phyloP scores from a whole-genome alignment of 2,329 filamentous ascomycete species.

The Claviceps sp. region DNA sequence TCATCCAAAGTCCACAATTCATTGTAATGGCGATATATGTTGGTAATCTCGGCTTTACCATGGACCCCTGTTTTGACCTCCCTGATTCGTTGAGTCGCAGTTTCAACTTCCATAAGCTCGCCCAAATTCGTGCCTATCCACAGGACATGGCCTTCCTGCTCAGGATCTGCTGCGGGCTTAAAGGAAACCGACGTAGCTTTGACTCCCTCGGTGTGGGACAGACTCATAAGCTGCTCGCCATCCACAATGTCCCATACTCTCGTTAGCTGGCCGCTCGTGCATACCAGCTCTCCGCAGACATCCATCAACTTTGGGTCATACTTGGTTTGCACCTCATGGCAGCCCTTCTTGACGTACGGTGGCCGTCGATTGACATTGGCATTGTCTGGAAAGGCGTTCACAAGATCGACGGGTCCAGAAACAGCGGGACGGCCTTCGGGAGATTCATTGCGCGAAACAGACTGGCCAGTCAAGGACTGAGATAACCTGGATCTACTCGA shows the following conservation, averaged over 20 bases:
- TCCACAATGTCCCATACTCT: conserved; percentile 77
- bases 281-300: conserved; percentile 76
- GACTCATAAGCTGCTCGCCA: conserved; percentile 66
- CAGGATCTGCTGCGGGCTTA: conserved; percentile 64
- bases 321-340: conserved; percentile 66
- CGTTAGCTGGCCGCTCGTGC: conserved; percentile 75
- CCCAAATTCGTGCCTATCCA: conserved; percentile 88
- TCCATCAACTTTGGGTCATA: conserved; percentile 81
- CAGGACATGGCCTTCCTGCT: conserved; percentile 66
- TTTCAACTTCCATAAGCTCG: conserved; percentile 80
- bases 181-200: conserved; percentile 74
- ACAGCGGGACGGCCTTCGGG: conserved; percentile 13
- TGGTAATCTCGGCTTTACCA: conserved; percentile 63
- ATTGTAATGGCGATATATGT: conserved; percentile 73
- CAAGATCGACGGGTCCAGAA: conserved; percentile 33
- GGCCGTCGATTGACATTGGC: conserved; percentile 74
- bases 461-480: conserved; percentile 8
- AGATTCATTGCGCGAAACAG: background rate
- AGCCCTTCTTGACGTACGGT: conserved; percentile 58
- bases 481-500: conserved; percentile 2
- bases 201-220: conserved; percentile 72
- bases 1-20: conserved; percentile 94
- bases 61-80: conserved; percentile 60
- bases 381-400: conserved; percentile 66
- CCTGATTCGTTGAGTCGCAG: conserved; percentile 57